Evolutionary conservation across 208 protist species (phyloP).

Genomic region (Crithidia expoeki): DNA sequence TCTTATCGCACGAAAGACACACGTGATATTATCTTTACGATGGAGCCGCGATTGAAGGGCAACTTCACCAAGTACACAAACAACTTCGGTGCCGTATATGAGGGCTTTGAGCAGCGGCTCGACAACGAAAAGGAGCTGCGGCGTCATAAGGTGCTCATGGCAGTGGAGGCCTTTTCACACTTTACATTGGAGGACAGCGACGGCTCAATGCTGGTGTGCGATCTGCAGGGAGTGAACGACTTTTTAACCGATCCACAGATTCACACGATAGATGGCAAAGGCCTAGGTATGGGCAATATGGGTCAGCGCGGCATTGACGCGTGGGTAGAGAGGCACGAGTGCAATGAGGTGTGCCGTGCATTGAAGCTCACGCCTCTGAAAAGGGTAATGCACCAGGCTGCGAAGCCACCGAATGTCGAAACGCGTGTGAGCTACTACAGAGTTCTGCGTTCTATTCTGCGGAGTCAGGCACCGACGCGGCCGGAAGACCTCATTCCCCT

Average conservation of each 20-base stretch:
- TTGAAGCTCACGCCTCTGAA: slow-evolving; percentile 50
- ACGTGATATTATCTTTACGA: slow-evolving; percentile 70
- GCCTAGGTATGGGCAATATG: slow-evolving; percentile 85
- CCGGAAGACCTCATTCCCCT: slow-evolving; percentile 59
- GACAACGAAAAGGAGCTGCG: slow-evolving; percentile 37
- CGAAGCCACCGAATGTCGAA: slow-evolving; percentile 4
- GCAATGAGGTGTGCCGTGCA: slow-evolving; percentile 71
- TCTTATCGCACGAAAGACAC: slow-evolving; percentile 70
- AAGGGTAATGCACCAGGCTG: not conserved
- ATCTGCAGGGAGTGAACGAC: slow-evolving; percentile 85
- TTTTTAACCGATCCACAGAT: slow-evolving; percentile 88
- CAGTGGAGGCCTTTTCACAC: slow-evolving; percentile 88
- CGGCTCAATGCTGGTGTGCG: slow-evolving; percentile 77
- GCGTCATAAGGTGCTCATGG: slow-evolving; percentile 61
- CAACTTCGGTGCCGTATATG: slow-evolving; percentile 80
- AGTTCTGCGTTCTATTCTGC: slow-evolving; percentile 50
- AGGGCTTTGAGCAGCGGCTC: slow-evolving; percentile 63
- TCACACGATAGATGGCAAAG: slow-evolving; percentile 77
- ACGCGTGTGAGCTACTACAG: slow-evolving; percentile 50
- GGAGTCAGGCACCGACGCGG: slow-evolving; percentile 35
- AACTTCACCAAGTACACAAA: slow-evolving; percentile 90
- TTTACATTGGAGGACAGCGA: slow-evolving; percentile 74
- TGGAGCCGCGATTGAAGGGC: slow-evolving; percentile 81
- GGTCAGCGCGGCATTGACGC: slow-evolving; percentile 80
- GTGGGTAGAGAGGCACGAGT: slow-evolving; percentile 69